These are phyloP conservation scores for Monosporozyma unispora DNA, from an alignment of 805 yeast species.

Conservation along the genomic window DNA sequence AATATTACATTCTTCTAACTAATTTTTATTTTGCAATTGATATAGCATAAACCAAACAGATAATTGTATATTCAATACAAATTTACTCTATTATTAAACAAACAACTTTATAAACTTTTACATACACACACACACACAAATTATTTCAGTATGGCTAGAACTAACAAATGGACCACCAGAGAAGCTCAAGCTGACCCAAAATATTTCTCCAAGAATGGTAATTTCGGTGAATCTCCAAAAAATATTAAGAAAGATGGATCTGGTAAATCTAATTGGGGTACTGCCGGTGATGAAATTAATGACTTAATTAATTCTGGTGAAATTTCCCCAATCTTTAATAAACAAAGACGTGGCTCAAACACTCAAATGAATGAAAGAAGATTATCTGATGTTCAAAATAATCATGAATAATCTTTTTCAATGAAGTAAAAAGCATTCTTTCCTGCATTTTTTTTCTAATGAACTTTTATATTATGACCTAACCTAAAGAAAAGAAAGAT, in stretches of 20 bases:
- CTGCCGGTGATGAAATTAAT: constrained; percentile 65
- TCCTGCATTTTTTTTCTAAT: background rate
- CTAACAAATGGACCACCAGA: constrained; percentile 63
- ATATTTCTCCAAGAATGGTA: constrained; percentile 75
- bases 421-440: background rate
- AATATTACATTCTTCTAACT: background rate
- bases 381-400: constrained; percentile 28
- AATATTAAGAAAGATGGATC: constrained; percentile 75
- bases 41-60: background rate
- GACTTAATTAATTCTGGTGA: constrained; percentile 54
- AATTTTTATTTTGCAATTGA: background rate
- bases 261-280: constrained; percentile 86
- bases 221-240: constrained; percentile 59
- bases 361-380: constrained; percentile 36
- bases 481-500: background rate
- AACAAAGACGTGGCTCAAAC: constrained; percentile 44
- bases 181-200: constrained; percentile 52
- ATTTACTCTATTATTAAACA: background rate
- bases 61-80: background rate
- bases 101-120: background rate
- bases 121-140: background rate
- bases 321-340: constrained; percentile 38
- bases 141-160: constrained; percentile 48
- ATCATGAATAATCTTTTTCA: background rate
- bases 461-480: background rate